Base-by-base conservation (phyloP, 2,329 filamentous ascomycete genomes). In the Sarocladium brachiariae region DNA sequence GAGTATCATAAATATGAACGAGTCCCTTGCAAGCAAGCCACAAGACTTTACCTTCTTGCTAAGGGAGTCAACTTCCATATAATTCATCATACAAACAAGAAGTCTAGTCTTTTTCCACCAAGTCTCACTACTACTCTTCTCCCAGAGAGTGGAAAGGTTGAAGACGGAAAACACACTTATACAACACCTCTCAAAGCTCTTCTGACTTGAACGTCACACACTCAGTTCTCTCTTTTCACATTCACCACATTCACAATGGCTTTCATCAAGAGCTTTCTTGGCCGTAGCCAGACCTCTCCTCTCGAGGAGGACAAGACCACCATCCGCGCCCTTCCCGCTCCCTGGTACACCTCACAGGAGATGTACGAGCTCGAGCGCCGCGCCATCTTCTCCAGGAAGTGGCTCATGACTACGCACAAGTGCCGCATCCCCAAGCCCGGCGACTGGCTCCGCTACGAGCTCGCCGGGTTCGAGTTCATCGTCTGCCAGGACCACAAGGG, bases 281-380 rank as follows among this genome's bases (percentile, higher is more conserved):
- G 66, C 49, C 56, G 65, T 35, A 59, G 58, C 25, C 51, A 52
- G 13, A 41, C 43, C 53, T 49, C 55, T 23, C 50, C 53, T 31
- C 45, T 52, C 2, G 49, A 56, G 52, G 45, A 58, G 18, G 56
- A 54, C 61, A 66, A 56, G 58, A 56, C 46, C 57, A 70, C 46
- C 2, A 25, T 50, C 37, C 35, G 46, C 16, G 66, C 75, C 18
- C 61, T 80, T 1, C 76, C 77, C 2, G 68, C 49, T 6, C 72
- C 71, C 11, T 80, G 76, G 76, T 80, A 76, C 60, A 70, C 64
- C 11, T 74, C 72, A 4, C 61, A 65, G n/a, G 71, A 73, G 53
- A 75, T 81, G 67, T 80, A 76, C 56, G 70, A 80, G 58, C 73
- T 81, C 1, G 78, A 81, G 60, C 65, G 74, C 21, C 71, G 77